Evolutionary conservation across 2,329 filamentous ascomycete species (phyloP), one percentile per base, ranked within the genome.

Genomic region (Hymenoscyphus scutula): DNA sequence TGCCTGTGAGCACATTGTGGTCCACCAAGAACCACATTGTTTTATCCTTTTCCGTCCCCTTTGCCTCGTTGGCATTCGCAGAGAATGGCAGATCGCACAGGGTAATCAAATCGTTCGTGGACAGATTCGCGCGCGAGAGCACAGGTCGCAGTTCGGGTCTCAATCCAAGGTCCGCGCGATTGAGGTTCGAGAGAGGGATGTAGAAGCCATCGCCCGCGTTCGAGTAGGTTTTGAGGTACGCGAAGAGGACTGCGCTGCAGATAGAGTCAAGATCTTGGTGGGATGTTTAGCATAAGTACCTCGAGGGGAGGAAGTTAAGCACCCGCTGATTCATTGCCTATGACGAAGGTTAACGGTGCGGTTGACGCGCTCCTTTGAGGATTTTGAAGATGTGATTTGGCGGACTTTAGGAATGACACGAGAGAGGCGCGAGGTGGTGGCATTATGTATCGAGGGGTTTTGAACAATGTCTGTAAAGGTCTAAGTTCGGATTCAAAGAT

Each of bases 21-120:
- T 95, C 91, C 3, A 95, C 89, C 1, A 95, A 79, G 19, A 91
- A 76, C 89, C 89, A 92, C 57, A 78, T 79, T 1, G 89, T 88
- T 55, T 85, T 82, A 29, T 82, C 45, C 67, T 54, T 51, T 53
- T 60, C 70, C 67, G 32, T 69, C 5, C 17, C 27, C 6, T 32
- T n/a, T 6, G 5, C 41, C 13, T 32, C 19, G 8, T 19, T 8
- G 8, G n/a, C n/a, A 25, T 41, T 10, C 11, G 82, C 13, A 29
- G 30, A 23, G 23, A 59, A 53, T 79, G 3, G 79, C 0, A 88
- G 73, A 66, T 89, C 85, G 65, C 83, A 80, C 2, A 87, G 75
- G 0, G 84, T 93, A 61, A 92, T 81, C 0, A 95, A 79, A 65
- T 92, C 86, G 5, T 78, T 77, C 2, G 82, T 75, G 1, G 79